Conservation (phyloP, 805 yeast genomes). For the Blastobotrys parvus region DNA sequence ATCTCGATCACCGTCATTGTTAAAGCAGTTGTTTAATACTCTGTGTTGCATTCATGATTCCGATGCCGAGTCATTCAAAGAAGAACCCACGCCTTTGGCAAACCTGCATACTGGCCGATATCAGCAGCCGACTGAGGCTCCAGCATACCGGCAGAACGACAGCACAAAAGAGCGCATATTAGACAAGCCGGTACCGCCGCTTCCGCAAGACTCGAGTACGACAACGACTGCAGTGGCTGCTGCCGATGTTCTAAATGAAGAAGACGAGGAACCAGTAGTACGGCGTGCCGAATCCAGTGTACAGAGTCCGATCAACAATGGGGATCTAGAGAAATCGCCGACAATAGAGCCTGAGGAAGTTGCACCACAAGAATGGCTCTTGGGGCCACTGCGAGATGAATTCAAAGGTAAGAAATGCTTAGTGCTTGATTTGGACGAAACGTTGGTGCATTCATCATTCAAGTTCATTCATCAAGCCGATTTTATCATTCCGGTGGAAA, state of each 20-base stretch:
- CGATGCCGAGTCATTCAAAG: background rate
- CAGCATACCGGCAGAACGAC: background rate
- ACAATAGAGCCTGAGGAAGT: background rate
- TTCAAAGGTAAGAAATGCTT: slow-evolving; percentile 71
- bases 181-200: slow-evolving; percentile 12
- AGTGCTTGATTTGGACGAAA: slow-evolving; percentile 89
- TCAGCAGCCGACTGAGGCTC: background rate
- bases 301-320: background rate
- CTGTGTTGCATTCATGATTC: background rate
- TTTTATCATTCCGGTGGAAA: slow-evolving; percentile 95
- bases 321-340: slow-evolving; percentile 1
- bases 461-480: slow-evolving; percentile 88
- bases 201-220: slow-evolving; percentile 3
- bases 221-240: background rate
- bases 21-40: background rate
- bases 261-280: background rate
- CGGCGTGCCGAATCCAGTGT: background rate
- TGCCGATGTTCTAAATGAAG: background rate
- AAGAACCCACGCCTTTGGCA: background rate
- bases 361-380: slow-evolving; percentile 14
- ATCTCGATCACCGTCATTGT: background rate
- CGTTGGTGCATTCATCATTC: slow-evolving; percentile 91
- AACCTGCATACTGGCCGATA: background rate
- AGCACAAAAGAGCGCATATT: slow-evolving; percentile 1
- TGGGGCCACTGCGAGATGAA: slow-evolving; percentile 44